Evolutionary conservation across 495 filamentous ascomycete genomes (phyloP).

Genomic region (Glarea lozoyensis): DNA sequence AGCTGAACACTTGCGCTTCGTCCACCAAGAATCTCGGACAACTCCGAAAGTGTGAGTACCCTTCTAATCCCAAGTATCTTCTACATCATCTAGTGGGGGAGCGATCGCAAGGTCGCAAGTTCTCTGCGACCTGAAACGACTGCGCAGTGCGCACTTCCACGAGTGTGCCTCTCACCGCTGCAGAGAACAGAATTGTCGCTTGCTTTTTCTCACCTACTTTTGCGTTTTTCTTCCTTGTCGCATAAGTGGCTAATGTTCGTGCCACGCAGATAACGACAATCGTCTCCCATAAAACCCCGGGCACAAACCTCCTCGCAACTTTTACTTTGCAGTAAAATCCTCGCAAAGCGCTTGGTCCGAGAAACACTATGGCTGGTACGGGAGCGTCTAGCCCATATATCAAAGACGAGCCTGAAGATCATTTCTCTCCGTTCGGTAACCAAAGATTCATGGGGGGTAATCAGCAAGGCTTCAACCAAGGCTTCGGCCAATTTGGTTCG

Average conservation of each 20-base stretch:
- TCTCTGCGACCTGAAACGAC: not conserved
- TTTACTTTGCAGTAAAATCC: slow-evolving; percentile 7
- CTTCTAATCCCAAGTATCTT: not conserved
- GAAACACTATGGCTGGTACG: slow-evolving; percentile 22
- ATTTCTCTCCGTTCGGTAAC: slow-evolving; percentile 40
- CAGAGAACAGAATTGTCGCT: slow-evolving; percentile 4
- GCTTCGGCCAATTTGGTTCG: slow-evolving; percentile 57
- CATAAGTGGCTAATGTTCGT: slow-evolving; percentile 18
- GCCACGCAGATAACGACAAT: slow-evolving; percentile 16
- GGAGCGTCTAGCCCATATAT: slow-evolving; percentile 54
- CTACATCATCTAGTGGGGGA: not conserved
- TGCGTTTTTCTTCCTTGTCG: not conserved
- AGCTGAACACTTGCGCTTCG: not conserved
- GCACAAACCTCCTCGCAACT: slow-evolving; percentile 5
- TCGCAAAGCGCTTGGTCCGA: slow-evolving; percentile 7
- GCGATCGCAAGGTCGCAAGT: not conserved
- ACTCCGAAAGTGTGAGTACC: too few relatives aligned
- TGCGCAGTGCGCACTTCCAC: too few relatives aligned
- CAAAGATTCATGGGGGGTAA: slow-evolving; percentile 39
- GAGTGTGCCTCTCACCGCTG: slow-evolving; percentile 2
- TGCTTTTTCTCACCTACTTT: not conserved
- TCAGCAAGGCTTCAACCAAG: slow-evolving; percentile 56
- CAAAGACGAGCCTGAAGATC: slow-evolving; percentile 70
- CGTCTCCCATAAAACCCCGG: slow-evolving; percentile 5
- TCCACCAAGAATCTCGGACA: not conserved